Evolutionary conservation across 208 protist genomes (phyloP).

Genomic region (Blechomonas ayalai): DNA sequence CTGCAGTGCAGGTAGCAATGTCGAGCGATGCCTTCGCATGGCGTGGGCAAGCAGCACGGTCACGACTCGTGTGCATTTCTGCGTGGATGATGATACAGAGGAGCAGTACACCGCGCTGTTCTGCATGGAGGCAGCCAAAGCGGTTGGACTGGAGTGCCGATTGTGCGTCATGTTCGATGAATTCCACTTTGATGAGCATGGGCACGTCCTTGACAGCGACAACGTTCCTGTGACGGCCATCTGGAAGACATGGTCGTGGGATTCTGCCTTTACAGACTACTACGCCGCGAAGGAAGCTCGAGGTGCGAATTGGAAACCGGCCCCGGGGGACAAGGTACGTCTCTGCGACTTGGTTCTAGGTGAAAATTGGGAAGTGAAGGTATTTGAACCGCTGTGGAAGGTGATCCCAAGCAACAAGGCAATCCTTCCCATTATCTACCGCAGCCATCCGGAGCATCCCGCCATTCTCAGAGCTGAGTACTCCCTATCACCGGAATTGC

Average conservation of each 20-base stretch:
- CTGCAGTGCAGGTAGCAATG: constrained; percentile 46
- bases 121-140: constrained; percentile 57
- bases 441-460: constrained; percentile 73
- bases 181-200: constrained; percentile 77
- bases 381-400: constrained; percentile 91
- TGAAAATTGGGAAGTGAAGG: constrained; percentile 47
- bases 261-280: constrained; percentile 77
- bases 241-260: constrained; percentile 93
- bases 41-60: constrained; percentile 57
- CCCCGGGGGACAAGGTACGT: constrained; percentile 62
- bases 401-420: constrained; percentile 90
- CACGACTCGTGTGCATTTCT: constrained; percentile 81
- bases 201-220: constrained; percentile 65
- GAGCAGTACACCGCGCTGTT: constrained; percentile 86
- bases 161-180: constrained; percentile 88
- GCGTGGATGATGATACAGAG: constrained; percentile 80
- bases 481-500: constrained; percentile 59
- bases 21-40: constrained; percentile 42
- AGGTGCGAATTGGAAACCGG: constrained; percentile 53
- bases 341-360: constrained; percentile 81
- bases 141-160: constrained; percentile 66
- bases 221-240: constrained; percentile 63
- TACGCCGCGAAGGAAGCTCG: constrained; percentile 47
- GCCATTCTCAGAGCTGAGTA: constrained; percentile 62
- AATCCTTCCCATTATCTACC: constrained; percentile 82